Evolutionary conservation across 768 basidiomycete species (phyloP).

Genomic region (Leccinum disarticulatum): DNA sequence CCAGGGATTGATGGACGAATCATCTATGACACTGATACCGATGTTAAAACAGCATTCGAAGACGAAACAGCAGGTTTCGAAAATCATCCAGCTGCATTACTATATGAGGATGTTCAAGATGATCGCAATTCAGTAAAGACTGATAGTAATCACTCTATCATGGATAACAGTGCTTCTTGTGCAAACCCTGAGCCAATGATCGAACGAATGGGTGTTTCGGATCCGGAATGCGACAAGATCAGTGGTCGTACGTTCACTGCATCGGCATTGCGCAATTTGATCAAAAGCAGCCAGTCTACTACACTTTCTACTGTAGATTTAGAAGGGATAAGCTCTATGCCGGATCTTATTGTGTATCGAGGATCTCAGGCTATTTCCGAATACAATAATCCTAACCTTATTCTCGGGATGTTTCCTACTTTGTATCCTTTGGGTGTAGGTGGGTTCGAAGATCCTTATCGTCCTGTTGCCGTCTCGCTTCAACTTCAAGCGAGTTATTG

Average conservation of each 20-base stretch:
- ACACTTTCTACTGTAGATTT: not conserved
- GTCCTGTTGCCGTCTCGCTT: not conserved
- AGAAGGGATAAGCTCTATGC: not conserved
- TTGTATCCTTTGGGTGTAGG: conserved; percentile 33
- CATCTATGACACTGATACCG: too few relatives aligned
- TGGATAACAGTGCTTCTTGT: too few relatives aligned
- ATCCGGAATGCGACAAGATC: conserved; percentile 27
- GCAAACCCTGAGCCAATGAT: conserved; percentile 6
- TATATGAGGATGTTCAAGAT: too few relatives aligned
- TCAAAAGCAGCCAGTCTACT: not conserved
- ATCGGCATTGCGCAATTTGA: conserved; percentile 27
- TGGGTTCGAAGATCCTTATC: conserved; percentile 26
- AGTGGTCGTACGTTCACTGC: conserved; percentile 24
- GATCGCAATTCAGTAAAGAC: too few relatives aligned
- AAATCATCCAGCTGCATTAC: not conserved
- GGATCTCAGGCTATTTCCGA: conserved; percentile 25
- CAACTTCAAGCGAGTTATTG: not conserved
- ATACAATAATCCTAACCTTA: conserved; percentile 33
- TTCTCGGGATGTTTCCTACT: conserved; percentile 34
- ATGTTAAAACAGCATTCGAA: too few relatives aligned
- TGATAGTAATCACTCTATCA: too few relatives aligned
- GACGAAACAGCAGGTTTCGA: not conserved
- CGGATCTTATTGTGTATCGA: conserved; percentile 27
- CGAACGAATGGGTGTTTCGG: conserved; percentile 33
- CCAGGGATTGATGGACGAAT: too few relatives aligned